Percentiles rank a stretch among this genome's conserved stretches.
phyloP scores from a whole-genome alignment of 179 eudicot species.

The Gypsophila paniculata region DNA sequence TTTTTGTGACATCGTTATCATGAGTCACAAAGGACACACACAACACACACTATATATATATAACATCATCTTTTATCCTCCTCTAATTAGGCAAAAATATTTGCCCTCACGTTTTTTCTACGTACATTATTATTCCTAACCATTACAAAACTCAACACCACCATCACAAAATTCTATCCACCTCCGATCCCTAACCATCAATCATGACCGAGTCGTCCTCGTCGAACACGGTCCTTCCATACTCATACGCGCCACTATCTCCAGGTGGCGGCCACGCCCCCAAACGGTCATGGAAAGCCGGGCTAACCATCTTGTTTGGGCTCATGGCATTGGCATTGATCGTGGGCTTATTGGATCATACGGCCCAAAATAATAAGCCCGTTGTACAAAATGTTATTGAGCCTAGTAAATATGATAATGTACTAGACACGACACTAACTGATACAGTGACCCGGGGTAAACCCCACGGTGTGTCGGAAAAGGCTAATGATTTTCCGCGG shows the following conservation, averaged over 20 bases:
- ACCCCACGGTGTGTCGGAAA: conserved; percentile 51
- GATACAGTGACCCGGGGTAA: conserved; percentile 33
- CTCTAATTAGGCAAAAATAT: conserved; percentile 10
- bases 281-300: conserved; percentile 22
- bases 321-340: conserved; percentile 31
- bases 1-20: background rate
- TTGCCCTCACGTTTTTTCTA: conserved; percentile 9
- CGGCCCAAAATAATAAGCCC: background rate
- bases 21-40: background rate
- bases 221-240: conserved; percentile 12
- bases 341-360: conserved; percentile 16
- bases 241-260: conserved; percentile 28
- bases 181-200: no score
- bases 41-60: conserved; percentile 22
- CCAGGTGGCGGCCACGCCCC: background rate
- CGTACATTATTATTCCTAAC: background rate
- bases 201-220: conserved; percentile 8
- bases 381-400: background rate
- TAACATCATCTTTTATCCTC: conserved; percentile 6
- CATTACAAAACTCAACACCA: conserved; percentile 5
- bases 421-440: no score
- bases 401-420: background rate
- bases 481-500: conserved; percentile 28
- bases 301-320: conserved; percentile 23
- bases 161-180: background rate